Conservation (phyloP, 2,329 filamentous ascomycete species). For the Onygenales sp. region DNA sequence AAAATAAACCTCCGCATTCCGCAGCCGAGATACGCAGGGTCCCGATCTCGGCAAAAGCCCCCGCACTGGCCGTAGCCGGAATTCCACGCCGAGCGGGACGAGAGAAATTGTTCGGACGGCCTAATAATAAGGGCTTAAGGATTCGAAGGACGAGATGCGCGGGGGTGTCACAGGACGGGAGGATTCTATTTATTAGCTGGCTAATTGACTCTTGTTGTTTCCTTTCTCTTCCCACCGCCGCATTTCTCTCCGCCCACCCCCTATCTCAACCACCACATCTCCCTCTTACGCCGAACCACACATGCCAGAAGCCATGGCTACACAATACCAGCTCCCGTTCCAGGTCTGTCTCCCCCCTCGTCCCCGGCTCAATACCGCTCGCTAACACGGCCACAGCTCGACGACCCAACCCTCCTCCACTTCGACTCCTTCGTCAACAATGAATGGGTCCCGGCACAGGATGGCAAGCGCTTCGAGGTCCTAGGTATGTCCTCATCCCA, state of each 20-base stretch:
- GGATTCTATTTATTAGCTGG: too few species aligned
- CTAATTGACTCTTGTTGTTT: too few species aligned
- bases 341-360: constrained; percentile 17
- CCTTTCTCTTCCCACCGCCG: too few species aligned
- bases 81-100: not conserved
- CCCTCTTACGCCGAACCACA: too few species aligned
- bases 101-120: too few species aligned
- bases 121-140: too few species aligned
- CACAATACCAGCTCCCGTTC: constrained; percentile 29
- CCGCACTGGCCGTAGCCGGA: not conserved
- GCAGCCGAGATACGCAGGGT: not conserved
- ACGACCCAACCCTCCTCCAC: constrained; percentile 39
- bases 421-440: constrained; percentile 44
- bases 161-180: too few species aligned
- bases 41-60: not conserved
- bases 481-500: constrained; percentile 22
- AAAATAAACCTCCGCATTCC: not conserved
- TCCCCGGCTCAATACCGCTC: not conserved
- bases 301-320: constrained; percentile 17
- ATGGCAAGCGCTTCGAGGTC: constrained; percentile 42
- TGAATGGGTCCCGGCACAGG: constrained; percentile 37
- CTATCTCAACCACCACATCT: too few species aligned
- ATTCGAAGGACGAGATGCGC: too few species aligned
- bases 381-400: constrained; percentile 23
- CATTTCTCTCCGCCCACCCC: too few species aligned